A percentile compares a stretch with the other conserved stretches of the same genome.
phyloP scores from a whole-genome alignment of 352 stramenopile species.

The Plasmopara muralis region DNA sequence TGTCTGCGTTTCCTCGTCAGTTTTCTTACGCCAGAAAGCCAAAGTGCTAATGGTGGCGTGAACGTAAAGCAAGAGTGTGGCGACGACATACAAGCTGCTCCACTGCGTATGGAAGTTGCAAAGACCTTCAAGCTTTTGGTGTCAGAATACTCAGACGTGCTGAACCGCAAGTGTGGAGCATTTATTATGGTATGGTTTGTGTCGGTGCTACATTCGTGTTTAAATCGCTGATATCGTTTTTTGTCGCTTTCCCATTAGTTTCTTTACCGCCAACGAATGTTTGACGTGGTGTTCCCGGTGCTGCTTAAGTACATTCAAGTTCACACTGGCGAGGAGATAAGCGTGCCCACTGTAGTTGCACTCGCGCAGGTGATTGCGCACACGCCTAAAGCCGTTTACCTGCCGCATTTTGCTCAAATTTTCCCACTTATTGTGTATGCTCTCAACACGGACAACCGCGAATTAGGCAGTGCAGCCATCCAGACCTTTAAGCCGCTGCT shows the following conservation, averaged over 20 bases:
- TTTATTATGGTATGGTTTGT: slow-evolving; percentile 56
- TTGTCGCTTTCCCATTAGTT: slow-evolving; percentile 30
- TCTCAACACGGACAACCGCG: slow-evolving; percentile 64
- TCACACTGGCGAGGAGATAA: slow-evolving; percentile 30
- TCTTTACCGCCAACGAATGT: slow-evolving; percentile 73
- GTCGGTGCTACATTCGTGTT: not conserved
- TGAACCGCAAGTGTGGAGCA: slow-evolving; percentile 80
- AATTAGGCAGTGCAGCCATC: slow-evolving; percentile 73
- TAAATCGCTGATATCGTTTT: not conserved
- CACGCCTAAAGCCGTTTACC: slow-evolving; percentile 72
- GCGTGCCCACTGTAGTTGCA: slow-evolving; percentile 62
- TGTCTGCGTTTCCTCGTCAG: slow-evolving; percentile 67
- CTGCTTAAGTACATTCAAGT: slow-evolving; percentile 58
- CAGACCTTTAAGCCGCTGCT: slow-evolving; percentile 71
- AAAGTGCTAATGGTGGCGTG: slow-evolving; percentile 21
- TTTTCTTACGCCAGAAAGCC: slow-evolving; percentile 38
- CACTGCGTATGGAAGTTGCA: slow-evolving; percentile 64
- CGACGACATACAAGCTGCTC: slow-evolving; percentile 17
- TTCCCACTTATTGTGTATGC: slow-evolving; percentile 80
- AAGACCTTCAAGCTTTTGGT: slow-evolving; percentile 78
- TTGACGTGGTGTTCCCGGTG: slow-evolving; percentile 67
- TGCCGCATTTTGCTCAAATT: slow-evolving; percentile 68
- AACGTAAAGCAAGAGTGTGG: slow-evolving; percentile 20
- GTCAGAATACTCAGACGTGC: slow-evolving; percentile 67
- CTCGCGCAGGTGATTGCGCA: slow-evolving; percentile 77